These are phyloP conservation scores for Hyaloscypha bicolor DNA, from an alignment of 495 filamentous ascomycete species.

Conservation along the genomic window DNA sequence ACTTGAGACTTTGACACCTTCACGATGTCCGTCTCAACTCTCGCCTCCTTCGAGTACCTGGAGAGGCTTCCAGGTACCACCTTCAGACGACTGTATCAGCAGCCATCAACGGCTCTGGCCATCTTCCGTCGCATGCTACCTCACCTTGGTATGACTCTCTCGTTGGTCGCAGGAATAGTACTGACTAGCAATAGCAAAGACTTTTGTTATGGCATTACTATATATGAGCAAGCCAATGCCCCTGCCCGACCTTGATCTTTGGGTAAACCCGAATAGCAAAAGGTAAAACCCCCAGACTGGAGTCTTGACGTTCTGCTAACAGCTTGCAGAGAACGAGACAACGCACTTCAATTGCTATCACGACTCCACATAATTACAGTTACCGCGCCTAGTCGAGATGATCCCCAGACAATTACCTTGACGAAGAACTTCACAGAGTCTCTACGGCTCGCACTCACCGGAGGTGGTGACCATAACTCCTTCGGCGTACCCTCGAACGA, in stretches of 20 bases:
- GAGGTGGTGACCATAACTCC: slow-evolving; percentile 79
- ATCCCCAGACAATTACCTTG: slow-evolving; percentile 66
- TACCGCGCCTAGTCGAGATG: slow-evolving; percentile 55
- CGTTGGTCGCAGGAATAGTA: background rate
- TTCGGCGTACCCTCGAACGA: slow-evolving; percentile 81
- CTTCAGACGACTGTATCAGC: slow-evolving; percentile 87
- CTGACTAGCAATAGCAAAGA: slow-evolving; percentile 67
- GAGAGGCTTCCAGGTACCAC: slow-evolving; percentile 87
- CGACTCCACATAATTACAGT: slow-evolving; percentile 78
- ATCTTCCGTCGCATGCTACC: slow-evolving; percentile 98
- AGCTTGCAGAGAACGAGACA: slow-evolving; percentile 67
- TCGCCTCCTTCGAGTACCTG: slow-evolving; percentile 80
- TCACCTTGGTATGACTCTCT: slow-evolving; percentile 66
- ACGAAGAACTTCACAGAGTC: slow-evolving; percentile 75
- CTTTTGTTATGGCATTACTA: slow-evolving; percentile 90
- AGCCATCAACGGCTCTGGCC: slow-evolving; percentile 91
- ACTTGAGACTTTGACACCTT: slow-evolving; percentile 30
- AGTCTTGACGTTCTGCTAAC: slow-evolving; percentile 1
- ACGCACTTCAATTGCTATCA: slow-evolving; percentile 77
- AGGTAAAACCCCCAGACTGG: slow-evolving; percentile 43
- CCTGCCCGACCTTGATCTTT: slow-evolving; percentile 75
- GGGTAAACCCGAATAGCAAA: slow-evolving; percentile 76
- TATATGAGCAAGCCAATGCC: slow-evolving; percentile 80
- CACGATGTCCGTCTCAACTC: slow-evolving; percentile 67
- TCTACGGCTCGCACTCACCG: slow-evolving; percentile 81